Evolutionary conservation across 345 rosid genomes (phyloP).

Genomic region (Isatis tinctoria): DNA sequence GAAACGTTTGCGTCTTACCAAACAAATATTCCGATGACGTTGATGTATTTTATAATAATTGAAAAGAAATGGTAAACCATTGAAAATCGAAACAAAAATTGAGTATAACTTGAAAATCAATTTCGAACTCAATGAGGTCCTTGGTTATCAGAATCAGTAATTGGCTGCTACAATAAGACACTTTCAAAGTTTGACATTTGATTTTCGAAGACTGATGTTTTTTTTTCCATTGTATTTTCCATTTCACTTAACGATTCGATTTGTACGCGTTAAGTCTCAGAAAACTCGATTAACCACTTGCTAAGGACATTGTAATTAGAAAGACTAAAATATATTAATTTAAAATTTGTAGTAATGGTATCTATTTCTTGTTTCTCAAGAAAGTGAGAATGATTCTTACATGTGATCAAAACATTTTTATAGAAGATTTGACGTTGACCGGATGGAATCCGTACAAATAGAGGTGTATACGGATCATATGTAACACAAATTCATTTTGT

Average conservation of each 20-base stretch:
- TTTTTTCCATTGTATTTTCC: neutral
- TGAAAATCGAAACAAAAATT: neutral
- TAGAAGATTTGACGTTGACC: neutral
- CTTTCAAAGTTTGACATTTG: neutral
- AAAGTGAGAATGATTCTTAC: neutral
- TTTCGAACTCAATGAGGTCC: neutral
- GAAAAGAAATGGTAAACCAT: neutral
- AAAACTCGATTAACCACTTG: neutral
- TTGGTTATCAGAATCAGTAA: neutral
- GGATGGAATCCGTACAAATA: neutral
- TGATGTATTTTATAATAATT: neutral
- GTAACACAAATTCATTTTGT: neutral
- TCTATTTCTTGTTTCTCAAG: neutral
- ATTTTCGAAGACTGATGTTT: neutral
- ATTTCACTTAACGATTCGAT: neutral
- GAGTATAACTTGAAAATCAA: neutral
- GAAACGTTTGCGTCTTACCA: conserved; percentile 7
- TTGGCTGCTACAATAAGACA: neutral
- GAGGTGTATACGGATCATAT: neutral
- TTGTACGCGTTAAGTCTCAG: neutral
- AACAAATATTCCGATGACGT: neutral
- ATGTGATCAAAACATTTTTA: neutral
- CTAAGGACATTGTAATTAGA: neutral
- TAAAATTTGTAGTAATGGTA: neutral
- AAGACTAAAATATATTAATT: neutral